Evolutionary conservation across 1,139 yeast species (phyloP).

Genomic region (Geotrichum histeridarum): DNA sequence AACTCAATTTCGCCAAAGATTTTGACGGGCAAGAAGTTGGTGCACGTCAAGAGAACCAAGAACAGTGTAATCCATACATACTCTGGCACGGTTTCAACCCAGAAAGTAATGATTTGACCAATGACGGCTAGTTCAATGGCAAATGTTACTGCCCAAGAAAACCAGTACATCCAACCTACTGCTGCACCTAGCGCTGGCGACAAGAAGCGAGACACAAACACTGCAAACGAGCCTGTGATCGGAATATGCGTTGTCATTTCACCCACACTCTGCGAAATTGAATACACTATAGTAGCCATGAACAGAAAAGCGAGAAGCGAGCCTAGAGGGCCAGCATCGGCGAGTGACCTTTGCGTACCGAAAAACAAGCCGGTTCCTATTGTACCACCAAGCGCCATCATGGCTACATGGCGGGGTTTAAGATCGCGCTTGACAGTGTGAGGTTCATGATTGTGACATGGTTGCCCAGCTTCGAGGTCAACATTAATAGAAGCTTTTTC

Average conservation of each 20-base stretch:
- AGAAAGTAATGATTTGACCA: slow-evolving; percentile 53
- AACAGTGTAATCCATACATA: slow-evolving; percentile 39
- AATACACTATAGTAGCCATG: slow-evolving; percentile 49
- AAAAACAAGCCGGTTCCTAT: slow-evolving; percentile 52
- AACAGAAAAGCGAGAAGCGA: slow-evolving; percentile 52
- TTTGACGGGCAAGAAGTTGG: slow-evolving; percentile 37
- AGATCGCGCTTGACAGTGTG: slow-evolving; percentile 36
- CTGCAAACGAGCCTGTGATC: slow-evolving; percentile 57
- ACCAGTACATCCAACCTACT: slow-evolving; percentile 57
- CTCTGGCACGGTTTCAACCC: slow-evolving; percentile 49
- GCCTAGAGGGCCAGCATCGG: slow-evolving; percentile 66
- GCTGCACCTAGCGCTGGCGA: slow-evolving; percentile 64
- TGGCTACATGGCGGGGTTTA: slow-evolving; percentile 44
- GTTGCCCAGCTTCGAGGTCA: neutral
- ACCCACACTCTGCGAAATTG: slow-evolving; percentile 57
- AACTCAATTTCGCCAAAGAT: slow-evolving; percentile 38
- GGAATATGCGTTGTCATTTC: slow-evolving; percentile 62
- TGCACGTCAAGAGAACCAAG: slow-evolving; percentile 29
- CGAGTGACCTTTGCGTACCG: slow-evolving; percentile 61
- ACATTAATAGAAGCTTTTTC: too few relatives aligned
- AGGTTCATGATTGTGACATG: neutral
- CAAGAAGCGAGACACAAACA: slow-evolving; percentile 56
- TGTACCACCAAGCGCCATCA: slow-evolving; percentile 49
- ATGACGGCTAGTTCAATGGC: slow-evolving; percentile 59
- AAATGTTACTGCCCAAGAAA: slow-evolving; percentile 57